Evolutionary conservation across 2,329 filamentous ascomycete species (phyloP), one percentile per base, ranked within the genome.

Genomic region (Boeremia lycopersici): DNA sequence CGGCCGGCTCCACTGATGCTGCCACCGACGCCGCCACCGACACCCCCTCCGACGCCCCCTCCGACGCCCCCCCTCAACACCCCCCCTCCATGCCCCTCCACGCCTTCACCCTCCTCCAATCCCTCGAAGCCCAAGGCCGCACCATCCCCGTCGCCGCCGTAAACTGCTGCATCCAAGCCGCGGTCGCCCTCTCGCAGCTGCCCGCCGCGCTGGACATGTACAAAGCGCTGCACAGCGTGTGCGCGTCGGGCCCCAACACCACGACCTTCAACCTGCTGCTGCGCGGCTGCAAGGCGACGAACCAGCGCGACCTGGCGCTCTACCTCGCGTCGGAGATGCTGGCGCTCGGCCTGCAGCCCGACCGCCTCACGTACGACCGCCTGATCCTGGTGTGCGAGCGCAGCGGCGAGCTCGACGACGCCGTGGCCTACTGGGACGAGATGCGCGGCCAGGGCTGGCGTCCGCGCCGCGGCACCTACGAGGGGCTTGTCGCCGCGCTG

Each of bases 261-360:
- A 73, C 78, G n/a, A 86, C 86, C 0, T 89, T 87, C 76, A 89
- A 89, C 61, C 69, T 80, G 5, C 76, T 89, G 7, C 77, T 87
- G 50, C 74, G 75, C 39, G 81, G 80, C 54, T 84, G 82, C 59
- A 72, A 73, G 46, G 67, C 59, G 6, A 53, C 54, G 28, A 63
- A 57, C 6, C 78, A 81, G 52, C 82, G 84, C 53, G 77, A 82
- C 33, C 74, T 82, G 6, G 85, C 85, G 39, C 84, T 86, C 73
- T 87, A 86, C 64, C 73, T 89, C 2, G 81, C 84, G 9, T 78
- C 81, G 13, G 86, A 89, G 64, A 86, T 89, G 81, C 76, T 81
- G 6, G 77, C 81, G 9, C 73, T 86, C 8, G 76, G 76, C 7
- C 73, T 88, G 26, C 64, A 76, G 13, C 85, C 87, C 0, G 79